A percentile compares a stretch with the other conserved stretches of the same genome.
Evolutionary conservation across 495 filamentous ascomycete species (phyloP).

Genomic region (Pyrenula aspistea): DNA sequence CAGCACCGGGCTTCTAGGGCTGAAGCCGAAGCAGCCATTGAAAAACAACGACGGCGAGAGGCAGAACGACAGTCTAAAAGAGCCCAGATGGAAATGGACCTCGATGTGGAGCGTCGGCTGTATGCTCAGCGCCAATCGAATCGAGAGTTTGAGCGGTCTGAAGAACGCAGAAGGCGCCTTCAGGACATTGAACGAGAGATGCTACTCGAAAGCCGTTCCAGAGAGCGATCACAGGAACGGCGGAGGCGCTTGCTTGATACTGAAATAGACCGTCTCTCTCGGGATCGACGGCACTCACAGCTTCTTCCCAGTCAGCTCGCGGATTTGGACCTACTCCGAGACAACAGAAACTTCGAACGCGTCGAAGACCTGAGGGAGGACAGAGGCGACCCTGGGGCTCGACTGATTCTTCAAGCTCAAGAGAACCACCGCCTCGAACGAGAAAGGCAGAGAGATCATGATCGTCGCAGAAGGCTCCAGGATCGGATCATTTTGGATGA

Average conservation of each 20-base stretch:
- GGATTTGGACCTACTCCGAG: background rate
- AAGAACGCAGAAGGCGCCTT: background rate
- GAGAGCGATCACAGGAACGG: background rate
- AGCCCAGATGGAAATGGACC: background rate
- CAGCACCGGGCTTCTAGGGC: background rate
- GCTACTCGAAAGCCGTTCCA: background rate
- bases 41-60: background rate
- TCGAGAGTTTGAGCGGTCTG: background rate
- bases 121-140: background rate
- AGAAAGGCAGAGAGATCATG: background rate
- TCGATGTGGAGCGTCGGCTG: background rate
- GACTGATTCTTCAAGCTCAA: background rate
- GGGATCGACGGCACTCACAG: background rate
- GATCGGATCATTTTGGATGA: background rate
- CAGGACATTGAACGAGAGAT: background rate
- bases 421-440: background rate
- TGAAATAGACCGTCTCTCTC: background rate
- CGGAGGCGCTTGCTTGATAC: background rate
- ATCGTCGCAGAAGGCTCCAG: background rate
- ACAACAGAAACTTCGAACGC: background rate
- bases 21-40: background rate
- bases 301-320: background rate
- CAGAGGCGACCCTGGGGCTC: background rate
- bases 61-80: background rate
- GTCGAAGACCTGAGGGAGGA: background rate